Evolutionary conservation across 148 eudicot genomes (phyloP).

Genomic region (Arctostaphylos glauca): DNA sequence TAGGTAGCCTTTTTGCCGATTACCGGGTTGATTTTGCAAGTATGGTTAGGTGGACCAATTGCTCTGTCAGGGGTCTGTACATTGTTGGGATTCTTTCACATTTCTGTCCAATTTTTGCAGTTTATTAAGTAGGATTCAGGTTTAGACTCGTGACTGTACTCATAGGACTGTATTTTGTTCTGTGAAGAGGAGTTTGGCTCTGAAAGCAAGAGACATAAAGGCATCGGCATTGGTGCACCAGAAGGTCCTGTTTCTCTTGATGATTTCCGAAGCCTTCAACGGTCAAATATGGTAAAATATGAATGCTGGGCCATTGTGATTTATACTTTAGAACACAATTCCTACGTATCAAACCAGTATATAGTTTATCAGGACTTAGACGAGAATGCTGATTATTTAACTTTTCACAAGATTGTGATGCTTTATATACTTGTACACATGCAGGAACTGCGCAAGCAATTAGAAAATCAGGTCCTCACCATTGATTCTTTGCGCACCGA

Average conservation of each 20-base stretch:
- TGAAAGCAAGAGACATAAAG: constrained; percentile 79
- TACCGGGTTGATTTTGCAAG: not conserved
- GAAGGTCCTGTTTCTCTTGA: constrained; percentile 96
- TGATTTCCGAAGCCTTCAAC: constrained; percentile 92
- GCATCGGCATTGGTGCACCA: constrained; percentile 90
- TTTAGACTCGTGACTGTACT: constrained; percentile 8
- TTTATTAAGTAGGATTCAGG: not conserved
- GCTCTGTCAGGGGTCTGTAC: constrained; percentile 1
- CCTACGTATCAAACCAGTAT: not conserved
- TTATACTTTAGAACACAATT: not conserved
- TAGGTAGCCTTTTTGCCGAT: not conserved
- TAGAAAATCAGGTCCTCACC: constrained; percentile 68
- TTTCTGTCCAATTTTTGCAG: not conserved
- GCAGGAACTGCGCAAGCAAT: constrained; percentile 89
- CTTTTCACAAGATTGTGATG: not conserved
- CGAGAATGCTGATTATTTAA: not conserved
- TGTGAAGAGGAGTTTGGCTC: constrained; percentile 58
- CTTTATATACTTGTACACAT: constrained; percentile 13
- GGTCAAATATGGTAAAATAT: constrained; percentile 74
- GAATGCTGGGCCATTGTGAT: constrained; percentile 5
- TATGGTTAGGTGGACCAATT: not conserved
- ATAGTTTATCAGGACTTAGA: not conserved
- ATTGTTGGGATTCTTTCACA: constrained; percentile 6
- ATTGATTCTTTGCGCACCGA: constrained; percentile 67
- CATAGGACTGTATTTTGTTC: constrained; percentile 1